A percentile compares a stretch with the other conserved stretches of the same genome.
Conservation (phyloP, 2,329 filamentous ascomycete species). For the Cordyceps cateniannulata region DNA sequence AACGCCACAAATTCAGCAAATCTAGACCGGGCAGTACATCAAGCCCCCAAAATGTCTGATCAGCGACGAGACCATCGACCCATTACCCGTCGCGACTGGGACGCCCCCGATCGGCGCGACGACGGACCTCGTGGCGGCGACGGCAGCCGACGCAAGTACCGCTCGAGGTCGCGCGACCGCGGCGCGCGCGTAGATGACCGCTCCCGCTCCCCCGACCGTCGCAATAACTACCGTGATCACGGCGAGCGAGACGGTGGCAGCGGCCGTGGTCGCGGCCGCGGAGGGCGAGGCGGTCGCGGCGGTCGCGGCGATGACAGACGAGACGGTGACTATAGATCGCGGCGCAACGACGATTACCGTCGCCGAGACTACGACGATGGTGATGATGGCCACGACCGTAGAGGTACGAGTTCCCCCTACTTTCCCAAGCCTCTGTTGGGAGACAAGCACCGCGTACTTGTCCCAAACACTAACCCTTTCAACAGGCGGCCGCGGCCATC, state of each 20-base stretch:
- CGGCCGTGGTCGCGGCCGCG: slow-evolving; percentile 18
- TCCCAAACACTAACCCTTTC: not conserved
- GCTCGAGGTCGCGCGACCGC: slow-evolving; percentile 28
- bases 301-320: slow-evolving; percentile 25
- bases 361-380: slow-evolving; percentile 19
- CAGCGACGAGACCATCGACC: slow-evolving; percentile 27
- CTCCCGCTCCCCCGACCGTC: slow-evolving; percentile 30
- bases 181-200: slow-evolving; percentile 27
- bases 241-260: slow-evolving; percentile 26
- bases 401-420: slow-evolving; percentile 3
- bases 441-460: not conserved
- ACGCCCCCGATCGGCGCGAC: slow-evolving; percentile 41
- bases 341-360: slow-evolving; percentile 20
- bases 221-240: slow-evolving; percentile 32
- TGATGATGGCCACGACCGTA: slow-evolving; percentile 24
- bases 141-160: slow-evolving; percentile 26
- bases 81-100: slow-evolving; percentile 49
- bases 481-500: not conserved
- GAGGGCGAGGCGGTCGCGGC: slow-evolving; percentile 18
- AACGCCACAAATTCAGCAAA: not conserved
- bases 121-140: slow-evolving; percentile 22
- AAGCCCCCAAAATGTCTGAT: slow-evolving; percentile 26
- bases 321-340: slow-evolving; percentile 26
- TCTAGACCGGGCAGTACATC: not conserved
- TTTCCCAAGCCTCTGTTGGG: not conserved